A percentile compares a stretch with the other conserved stretches of the same genome.
These are phyloP conservation scores for Maudiozyma humilis DNA, from an alignment of 1,139 yeast species.

Conservation along the genomic window DNA sequence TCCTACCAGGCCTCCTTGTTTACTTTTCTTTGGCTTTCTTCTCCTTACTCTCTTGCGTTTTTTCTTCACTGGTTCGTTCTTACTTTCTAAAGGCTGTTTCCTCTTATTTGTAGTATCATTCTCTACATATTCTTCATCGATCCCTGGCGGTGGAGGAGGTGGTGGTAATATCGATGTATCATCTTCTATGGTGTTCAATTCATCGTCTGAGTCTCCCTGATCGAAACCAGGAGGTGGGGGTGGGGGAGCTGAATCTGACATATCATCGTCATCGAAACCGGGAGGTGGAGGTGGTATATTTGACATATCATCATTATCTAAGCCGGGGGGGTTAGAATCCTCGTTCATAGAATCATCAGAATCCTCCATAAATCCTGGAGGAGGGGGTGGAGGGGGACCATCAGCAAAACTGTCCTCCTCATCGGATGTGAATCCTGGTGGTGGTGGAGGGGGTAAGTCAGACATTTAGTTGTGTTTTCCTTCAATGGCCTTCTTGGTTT, in stretches of 20 bases:
- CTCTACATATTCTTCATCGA: neutral
- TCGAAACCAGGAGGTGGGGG: constrained; percentile 3
- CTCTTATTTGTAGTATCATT: constrained; percentile 1
- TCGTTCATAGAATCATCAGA: constrained; percentile 4
- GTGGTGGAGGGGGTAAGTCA: constrained; percentile 10
- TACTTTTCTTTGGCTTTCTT: constrained; percentile 25
- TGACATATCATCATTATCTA: constrained; percentile 1
- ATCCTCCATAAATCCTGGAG: constrained; percentile 6
- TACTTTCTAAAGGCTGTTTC: neutral
- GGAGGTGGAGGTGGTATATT: constrained; percentile 18
- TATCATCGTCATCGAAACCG: constrained; percentile 13
- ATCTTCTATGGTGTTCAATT: neutral
- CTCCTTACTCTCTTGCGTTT: constrained; percentile 11
- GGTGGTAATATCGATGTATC: neutral
- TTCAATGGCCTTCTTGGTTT: too few species aligned
- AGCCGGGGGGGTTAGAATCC: constrained; percentile 9
- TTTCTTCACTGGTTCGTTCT: constrained; percentile 50
- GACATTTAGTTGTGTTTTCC: constrained; percentile 2
- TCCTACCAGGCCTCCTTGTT: constrained; percentile 38
- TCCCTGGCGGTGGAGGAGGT: neutral
- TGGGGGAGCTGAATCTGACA: constrained; percentile 4
- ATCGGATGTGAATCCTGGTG: constrained; percentile 7
- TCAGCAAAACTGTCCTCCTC: constrained; percentile 3
- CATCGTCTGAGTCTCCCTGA: neutral
- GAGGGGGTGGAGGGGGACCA: constrained; percentile 13